A percentile compares a stretch with the other conserved stretches of the same genome.
Evolutionary conservation across 2,329 filamentous ascomycete species (phyloP).

Genomic region (Periconia sp.): DNA sequence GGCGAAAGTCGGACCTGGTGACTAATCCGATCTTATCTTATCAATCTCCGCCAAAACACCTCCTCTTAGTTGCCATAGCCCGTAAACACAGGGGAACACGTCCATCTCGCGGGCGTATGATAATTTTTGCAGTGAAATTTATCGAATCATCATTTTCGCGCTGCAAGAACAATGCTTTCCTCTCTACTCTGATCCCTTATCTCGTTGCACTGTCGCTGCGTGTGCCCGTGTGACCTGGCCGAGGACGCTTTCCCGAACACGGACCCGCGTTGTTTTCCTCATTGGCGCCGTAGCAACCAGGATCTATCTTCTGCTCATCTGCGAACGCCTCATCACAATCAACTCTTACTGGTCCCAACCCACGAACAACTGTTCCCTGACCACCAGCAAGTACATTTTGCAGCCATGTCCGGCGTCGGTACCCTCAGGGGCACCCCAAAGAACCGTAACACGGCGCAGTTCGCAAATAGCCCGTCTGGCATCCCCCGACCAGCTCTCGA

Average conservation of each 20-base stretch:
- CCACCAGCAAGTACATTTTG: slow-evolving; percentile 21
- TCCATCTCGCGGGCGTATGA: too few relatives aligned
- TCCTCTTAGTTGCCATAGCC: too few relatives aligned
- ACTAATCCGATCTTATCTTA: slow-evolving; percentile 36
- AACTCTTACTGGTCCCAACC: slow-evolving; percentile 10
- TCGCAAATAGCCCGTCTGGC: slow-evolving; percentile 69
- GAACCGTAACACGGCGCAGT: slow-evolving; percentile 63
- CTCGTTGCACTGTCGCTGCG: too few relatives aligned
- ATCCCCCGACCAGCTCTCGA: slow-evolving; percentile 78
- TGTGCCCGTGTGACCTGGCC: slow-evolving; percentile 19
- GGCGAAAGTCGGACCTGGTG: slow-evolving; percentile 22
- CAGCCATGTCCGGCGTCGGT: slow-evolving; percentile 64
- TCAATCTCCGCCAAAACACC: too few relatives aligned
- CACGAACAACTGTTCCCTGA: slow-evolving; percentile 27
- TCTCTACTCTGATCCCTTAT: too few relatives aligned
- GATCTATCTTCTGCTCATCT: slow-evolving; percentile 1
- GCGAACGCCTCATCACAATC: slow-evolving; percentile 12
- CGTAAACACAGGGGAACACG: too few relatives aligned
- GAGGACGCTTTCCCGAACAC: slow-evolving; percentile 15
- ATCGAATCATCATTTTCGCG: too few relatives aligned
- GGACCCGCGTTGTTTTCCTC: slow-evolving; percentile 21
- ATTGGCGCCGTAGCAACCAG: slow-evolving; percentile 9
- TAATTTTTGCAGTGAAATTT: too few relatives aligned
- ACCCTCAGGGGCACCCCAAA: slow-evolving; percentile 76
- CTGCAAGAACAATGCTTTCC: too few relatives aligned